Evolutionary conservation across 768 basidiomycete species (phyloP), one percentile per base, ranked within the genome.

Genomic region (Tephrocybe sp.): DNA sequence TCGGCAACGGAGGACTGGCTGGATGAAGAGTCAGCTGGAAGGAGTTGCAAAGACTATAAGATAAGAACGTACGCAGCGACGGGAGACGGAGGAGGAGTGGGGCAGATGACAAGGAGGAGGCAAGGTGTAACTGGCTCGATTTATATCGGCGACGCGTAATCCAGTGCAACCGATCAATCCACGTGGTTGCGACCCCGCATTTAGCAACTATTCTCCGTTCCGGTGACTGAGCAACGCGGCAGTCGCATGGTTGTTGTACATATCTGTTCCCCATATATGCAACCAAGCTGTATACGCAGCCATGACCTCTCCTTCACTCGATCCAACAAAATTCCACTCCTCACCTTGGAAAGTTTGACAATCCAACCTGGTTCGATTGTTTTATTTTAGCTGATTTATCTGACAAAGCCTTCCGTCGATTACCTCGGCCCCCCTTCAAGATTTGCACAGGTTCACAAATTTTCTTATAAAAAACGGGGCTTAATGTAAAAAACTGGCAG

Each of bases 81-180:
- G 31, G 21, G 37, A 53, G 45, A 18, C 27, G 21, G 31, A 39
- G 28, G 42, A 40, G 52, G 42, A 50, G 40, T 50, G 55, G 44
- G 40, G 16, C 40, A 47, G 45, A 49, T 32, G 47, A 36, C 39
- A 50, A 24, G 43, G 28, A 41, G 35, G 36, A 19, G 19, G 21
- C 30, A 27, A 31, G 28, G 51, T 25, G 43, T 24, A 45, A 37
- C 38, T 34, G 47, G 22, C 30, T 30, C 46, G 49, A 52, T 54
- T 53, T 55, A 60, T 58, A 60, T 54, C 49, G 45, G 57, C 54
- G 66, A 69, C 68, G 69, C 68, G 69, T 70, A 70, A 69, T 66
- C 67, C 54, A 48, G 50, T 54, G 60, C 54, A 59, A 53, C 51
- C 54, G 56, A 56, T 55, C 52, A 45, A 4, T 18, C 49, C 57